Base-by-base conservation (phyloP, 2,329 filamentous ascomycete genomes). In the Colletotrichum higginsianum region DNA sequence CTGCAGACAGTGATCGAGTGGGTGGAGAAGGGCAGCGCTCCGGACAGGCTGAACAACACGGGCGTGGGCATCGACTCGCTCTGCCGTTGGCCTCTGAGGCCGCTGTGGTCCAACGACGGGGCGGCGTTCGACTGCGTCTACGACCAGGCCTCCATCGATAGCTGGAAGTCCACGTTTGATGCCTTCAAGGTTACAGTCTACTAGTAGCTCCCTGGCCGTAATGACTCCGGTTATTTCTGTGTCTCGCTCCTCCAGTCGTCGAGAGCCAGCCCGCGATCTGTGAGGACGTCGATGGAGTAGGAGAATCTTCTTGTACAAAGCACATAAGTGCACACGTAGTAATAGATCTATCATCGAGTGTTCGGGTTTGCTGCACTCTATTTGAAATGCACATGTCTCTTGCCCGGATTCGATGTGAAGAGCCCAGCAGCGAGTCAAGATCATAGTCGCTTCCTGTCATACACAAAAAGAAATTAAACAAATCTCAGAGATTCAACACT, bases 11-110 rank as follows among this genome's bases (percentile, higher is more conserved):
- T 87, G 74, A 85, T 89, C 60, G 79, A 86, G 66, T 89, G 86
- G 87, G 86, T 87, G 0, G 86, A 89, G 79, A 82, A 85, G 15
- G 84, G 82, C 2, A 76, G 81, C 5, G 82, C 80, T 56, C 86
- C 87, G 2, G 79, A 76, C 11, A 82, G 79, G 0, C 75, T 89
- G 47, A 84, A 84, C 52, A 84, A 78, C 23, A 79, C 78, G 0
- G 84, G 83, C 7, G 81, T 79, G 55, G 78, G 81, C 30, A 77
- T 82, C 53, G 38, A 18, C 0, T 75, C 78, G 62, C 71, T 86
- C 18, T 86, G 84, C 72, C 77, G 78, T 35, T 86, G 82, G 82
- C 84, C 84, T 23, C 72, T 81, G 30, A 77, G 84, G 23, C 84
- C 84, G 6, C 40, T 82, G 18, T 86, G 84, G 82, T 76, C 75